Conservation (phyloP, 306 rosid genomes). For the Lathyrus sativus region DNA sequence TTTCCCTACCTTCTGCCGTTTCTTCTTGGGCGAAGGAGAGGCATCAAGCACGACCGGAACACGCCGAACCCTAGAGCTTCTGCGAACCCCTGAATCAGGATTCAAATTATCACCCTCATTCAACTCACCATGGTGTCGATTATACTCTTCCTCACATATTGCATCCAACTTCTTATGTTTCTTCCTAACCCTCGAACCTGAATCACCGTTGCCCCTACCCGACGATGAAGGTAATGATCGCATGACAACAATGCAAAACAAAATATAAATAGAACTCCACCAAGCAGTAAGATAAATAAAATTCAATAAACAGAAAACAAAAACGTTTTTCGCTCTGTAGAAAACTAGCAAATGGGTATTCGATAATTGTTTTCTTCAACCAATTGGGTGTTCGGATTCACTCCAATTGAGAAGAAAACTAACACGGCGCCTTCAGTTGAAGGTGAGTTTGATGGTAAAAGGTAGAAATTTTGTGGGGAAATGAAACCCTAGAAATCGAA, state of each 20-base stretch:
- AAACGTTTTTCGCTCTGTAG: conserved; percentile 21
- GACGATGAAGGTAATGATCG: conserved; percentile 53
- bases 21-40: conserved; percentile 72
- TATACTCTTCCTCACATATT: conserved; percentile 79
- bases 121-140: conserved; percentile 61
- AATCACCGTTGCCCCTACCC: conserved; percentile 45
- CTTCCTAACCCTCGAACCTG: conserved; percentile 69
- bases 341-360: conserved; percentile 39
- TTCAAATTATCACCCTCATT: conserved; percentile 50
- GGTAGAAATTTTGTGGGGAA: conserved; percentile 10
- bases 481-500: conserved; percentile 71
- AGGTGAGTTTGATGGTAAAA: conserved; percentile 38
- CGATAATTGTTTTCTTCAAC: conserved; percentile 39
- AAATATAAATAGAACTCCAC: conserved; percentile 23
- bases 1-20: conserved; percentile 50
- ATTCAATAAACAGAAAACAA: background rate
- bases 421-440: conserved; percentile 43
- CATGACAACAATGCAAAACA: conserved; percentile 57
- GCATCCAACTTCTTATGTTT: conserved; percentile 95
- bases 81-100: conserved; percentile 56
- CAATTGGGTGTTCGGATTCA: conserved; percentile 40
- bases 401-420: conserved; percentile 35
- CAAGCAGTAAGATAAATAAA: background rate
- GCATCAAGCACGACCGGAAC: conserved; percentile 82
- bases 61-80: conserved; percentile 82